These are phyloP conservation scores for Pyrenochaeta sp. DNA, from an alignment of 2,329 filamentous ascomycete species.

Conservation along the genomic window DNA sequence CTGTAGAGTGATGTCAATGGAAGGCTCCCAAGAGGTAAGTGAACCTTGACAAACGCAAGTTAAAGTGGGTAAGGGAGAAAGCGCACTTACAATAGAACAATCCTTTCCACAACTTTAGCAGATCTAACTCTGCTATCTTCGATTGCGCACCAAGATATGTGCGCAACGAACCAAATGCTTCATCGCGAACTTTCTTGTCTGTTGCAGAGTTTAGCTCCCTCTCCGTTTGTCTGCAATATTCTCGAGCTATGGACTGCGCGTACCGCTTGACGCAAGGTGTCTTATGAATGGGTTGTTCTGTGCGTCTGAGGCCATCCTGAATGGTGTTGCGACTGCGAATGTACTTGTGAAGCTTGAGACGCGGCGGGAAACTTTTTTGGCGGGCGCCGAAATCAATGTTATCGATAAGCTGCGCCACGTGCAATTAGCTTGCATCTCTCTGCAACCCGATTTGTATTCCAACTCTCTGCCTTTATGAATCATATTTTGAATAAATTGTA, in stretches of 20 bases:
- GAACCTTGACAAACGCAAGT: too few relatives aligned
- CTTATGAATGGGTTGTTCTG: slow-evolving; percentile 76
- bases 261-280: slow-evolving; percentile 85
- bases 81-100: slow-evolving; percentile 78
- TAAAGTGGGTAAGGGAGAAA: not conserved
- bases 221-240: not conserved
- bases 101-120: slow-evolving; percentile 92
- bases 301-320: slow-evolving; percentile 48
- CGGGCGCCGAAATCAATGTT: slow-evolving; percentile 16
- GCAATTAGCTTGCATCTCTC: not conserved
- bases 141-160: slow-evolving; percentile 75
- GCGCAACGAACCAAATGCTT: slow-evolving; percentile 78
- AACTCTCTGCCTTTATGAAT: too few relatives aligned
- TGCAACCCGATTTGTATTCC: not conserved
- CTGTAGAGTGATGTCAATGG: slow-evolving; percentile 46
- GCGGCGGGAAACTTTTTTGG: slow-evolving; percentile 34
- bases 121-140: slow-evolving; percentile 72
- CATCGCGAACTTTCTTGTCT: slow-evolving; percentile 82
- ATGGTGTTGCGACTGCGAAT: slow-evolving; percentile 1
- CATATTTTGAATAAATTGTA: too few relatives aligned
- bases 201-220: slow-evolving; percentile 20
- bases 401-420: slow-evolving; percentile 28
- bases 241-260: slow-evolving; percentile 32
- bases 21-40: too few relatives aligned
- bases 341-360: slow-evolving; percentile 5